A percentile compares a stretch with the other conserved stretches of the same genome.
These are phyloP conservation scores for Tagetes patula DNA, from an alignment of 129 eudicot genomes.

Conservation along the genomic window DNA sequence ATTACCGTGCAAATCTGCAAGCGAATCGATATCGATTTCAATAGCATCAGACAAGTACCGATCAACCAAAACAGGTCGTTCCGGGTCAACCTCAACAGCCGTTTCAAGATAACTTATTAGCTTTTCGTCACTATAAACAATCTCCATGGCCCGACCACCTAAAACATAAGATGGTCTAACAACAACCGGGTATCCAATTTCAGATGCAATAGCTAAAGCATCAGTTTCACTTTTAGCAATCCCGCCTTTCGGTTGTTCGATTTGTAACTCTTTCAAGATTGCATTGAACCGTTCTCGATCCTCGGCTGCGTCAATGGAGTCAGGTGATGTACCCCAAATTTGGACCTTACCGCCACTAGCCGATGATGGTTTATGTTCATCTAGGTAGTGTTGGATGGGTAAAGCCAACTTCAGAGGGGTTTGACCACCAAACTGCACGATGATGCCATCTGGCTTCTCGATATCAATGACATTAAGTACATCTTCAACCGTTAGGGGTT, in stretches of 20 bases:
- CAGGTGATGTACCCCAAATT: slow-evolving; percentile 99
- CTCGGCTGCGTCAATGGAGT: slow-evolving; percentile 97
- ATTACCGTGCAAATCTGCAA: slow-evolving; percentile 79
- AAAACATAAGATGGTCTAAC: slow-evolving; percentile 93
- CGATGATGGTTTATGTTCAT: slow-evolving; percentile 55
- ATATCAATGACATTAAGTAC: slow-evolving; percentile 85
- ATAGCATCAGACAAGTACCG: slow-evolving; percentile 78
- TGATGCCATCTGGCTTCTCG: slow-evolving; percentile 96
- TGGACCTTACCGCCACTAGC: slow-evolving; percentile 72
- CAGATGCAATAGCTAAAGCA: slow-evolving; percentile 85
- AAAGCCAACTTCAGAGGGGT: slow-evolving; percentile 88
- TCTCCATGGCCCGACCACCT: slow-evolving; percentile 99
- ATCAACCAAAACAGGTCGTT: slow-evolving; percentile 85
- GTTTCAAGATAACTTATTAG: slow-evolving; percentile 66
- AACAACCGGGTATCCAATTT: slow-evolving; percentile 92
- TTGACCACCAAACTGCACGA: slow-evolving; percentile 98
- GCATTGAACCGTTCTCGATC: slow-evolving; percentile 93
- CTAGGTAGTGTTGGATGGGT: slow-evolving; percentile 76
- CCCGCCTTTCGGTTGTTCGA: slow-evolving; percentile 95
- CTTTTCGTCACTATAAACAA: slow-evolving; percentile 86
- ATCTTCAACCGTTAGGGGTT: slow-evolving; percentile 93
- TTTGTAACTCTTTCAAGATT: slow-evolving; percentile 69
- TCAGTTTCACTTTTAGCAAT: slow-evolving; percentile 88
- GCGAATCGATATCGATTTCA: slow-evolving; percentile 87
- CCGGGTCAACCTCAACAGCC: slow-evolving; percentile 94